Base-by-base conservation (phyloP, 176 grass and related monocot genomes). In the Triticum monococcum region DNA sequence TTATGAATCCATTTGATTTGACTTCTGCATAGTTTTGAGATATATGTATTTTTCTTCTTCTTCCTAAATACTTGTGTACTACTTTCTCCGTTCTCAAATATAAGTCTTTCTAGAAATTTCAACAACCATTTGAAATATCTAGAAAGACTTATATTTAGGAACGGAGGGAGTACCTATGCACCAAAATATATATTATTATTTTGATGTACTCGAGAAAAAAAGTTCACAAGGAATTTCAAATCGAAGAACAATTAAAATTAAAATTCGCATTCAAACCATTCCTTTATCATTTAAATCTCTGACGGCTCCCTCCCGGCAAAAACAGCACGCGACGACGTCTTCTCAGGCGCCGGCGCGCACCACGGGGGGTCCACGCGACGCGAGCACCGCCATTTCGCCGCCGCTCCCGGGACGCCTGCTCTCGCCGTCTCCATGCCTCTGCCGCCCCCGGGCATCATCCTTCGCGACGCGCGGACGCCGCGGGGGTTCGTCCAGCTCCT, bases 401-500 rank as follows among this genome's bases (percentile, higher is more conserved):
- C 25, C 64, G 11, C 5, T 31, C 12, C 5, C 64, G 9, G 63
- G 23, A 30, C 24, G 62, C 28, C 8, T 36, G 64, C 3, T 68
- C 10, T 17, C 25, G 50, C 1, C 50, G 18, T 65, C 24, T 14
- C 11, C 25, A 64, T 45, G 60, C 22, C 52, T 31, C 9, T 8
- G 9, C 18, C 9, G 0, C 9, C 35, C n/a, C 2, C 48, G 14
- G 33, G 20, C 59, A 25, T 33, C 72, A 8, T 72, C 36, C 67
- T 86, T 13, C 52, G 35, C 24, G 50, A 61, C 76, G 17, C 48
- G 72, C 83, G 41, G 36, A 78, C 88, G 32, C 70, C 78, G 12
- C 64, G 43, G 25, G 71, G 48, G 7, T 90, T 86, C 70, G 37
- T 90, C 4, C 78, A 81, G 28, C 50, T 82, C 78, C 64, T 87